Evolutionary conservation across 202 grass and related monocot genomes (phyloP), one percentile per base, ranked within the genome.

Genomic region (Hordeum pubiflorum): DNA sequence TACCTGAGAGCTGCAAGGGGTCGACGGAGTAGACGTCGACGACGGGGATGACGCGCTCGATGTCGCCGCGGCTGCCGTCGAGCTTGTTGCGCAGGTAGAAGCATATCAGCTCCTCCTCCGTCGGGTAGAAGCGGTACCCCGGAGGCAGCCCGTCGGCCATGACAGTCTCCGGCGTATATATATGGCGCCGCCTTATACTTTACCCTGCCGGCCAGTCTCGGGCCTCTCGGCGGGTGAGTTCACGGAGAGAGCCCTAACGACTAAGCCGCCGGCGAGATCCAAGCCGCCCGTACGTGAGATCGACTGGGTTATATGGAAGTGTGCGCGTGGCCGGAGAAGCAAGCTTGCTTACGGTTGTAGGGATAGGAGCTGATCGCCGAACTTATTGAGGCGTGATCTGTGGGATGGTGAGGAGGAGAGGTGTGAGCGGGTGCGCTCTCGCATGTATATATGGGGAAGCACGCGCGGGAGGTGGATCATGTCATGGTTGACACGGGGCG

Each of bases 31-130:
- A 97, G 72, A 97, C 81, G 20, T 93, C 67, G 63, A 91, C 44
- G 75, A 86, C 86, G 79, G 93, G 91, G 63, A 97, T 93, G 76
- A 97, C 86, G 46, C 91, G 84, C 14, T 91, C 84, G 72, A 97
- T 97, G 54, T 89, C 93, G 39, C 24, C 58, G 50, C 87, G 85
- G 81, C 57, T 67, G 82, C 69, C 81, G 21, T 97, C 88, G 52
- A 97, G 75, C 82, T 91, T 97, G 93, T 97, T 88, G 38, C 85
- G 89, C 13, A 97, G 93, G 89, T 97, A 97, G 91, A 97, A 97
- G 75, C 82, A 88, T 52, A 97, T 69, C 32, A 97, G 85, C 86
- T 97, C 93, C 80, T 97, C 91, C 81, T 97, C 93, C 36, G 93
- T 97, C 31, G 93, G 93, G 76, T 86, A 97, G 86, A 97, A 97